A percentile compares a stretch with the other conserved stretches of the same genome.
phyloP scores from a whole-genome alignment of 116 monocot genomes.

The Dioscorea cayenensis region DNA sequence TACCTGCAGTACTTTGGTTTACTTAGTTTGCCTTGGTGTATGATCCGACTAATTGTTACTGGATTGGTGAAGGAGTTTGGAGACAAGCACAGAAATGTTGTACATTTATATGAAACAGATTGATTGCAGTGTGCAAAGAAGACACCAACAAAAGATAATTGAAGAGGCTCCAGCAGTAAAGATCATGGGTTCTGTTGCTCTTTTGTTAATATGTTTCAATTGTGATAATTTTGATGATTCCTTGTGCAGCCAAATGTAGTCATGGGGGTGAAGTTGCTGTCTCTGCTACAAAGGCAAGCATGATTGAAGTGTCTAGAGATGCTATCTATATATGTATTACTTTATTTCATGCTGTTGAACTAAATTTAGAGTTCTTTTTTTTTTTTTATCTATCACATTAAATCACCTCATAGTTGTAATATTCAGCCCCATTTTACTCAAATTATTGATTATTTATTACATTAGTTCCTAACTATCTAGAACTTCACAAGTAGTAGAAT shows the following conservation, averaged over 20 bases:
- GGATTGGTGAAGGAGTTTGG: conserved; percentile 75
- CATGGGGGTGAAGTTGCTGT: conserved; percentile 87
- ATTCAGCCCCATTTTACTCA: too few species aligned
- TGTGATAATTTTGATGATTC: conserved; percentile 12
- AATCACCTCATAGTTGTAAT: background rate
- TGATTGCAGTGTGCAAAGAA: conserved; percentile 97
- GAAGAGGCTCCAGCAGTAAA: conserved; percentile 98
- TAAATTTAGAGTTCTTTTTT: background rate
- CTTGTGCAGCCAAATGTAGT: conserved; percentile 80
- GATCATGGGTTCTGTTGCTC: conserved; percentile 7
- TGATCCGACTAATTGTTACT: conserved; percentile 4
- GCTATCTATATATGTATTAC: background rate
- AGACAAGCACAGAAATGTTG: conserved; percentile 85
- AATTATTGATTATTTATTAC: too few species aligned
- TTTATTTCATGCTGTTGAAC: background rate
- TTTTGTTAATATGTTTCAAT: conserved; percentile 8
- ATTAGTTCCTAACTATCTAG: too few species aligned
- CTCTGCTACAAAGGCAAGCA: conserved; percentile 86
- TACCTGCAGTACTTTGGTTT: background rate
- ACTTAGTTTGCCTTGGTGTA: background rate
- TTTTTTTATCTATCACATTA: background rate
- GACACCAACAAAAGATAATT: conserved; percentile 98
- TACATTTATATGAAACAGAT: conserved; percentile 94
- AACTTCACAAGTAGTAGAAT: too few species aligned
- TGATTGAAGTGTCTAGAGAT: background rate